Evolutionary conservation across 2,329 filamentous ascomycete genomes (phyloP).

Genomic region (Botrytis squamosa): DNA sequence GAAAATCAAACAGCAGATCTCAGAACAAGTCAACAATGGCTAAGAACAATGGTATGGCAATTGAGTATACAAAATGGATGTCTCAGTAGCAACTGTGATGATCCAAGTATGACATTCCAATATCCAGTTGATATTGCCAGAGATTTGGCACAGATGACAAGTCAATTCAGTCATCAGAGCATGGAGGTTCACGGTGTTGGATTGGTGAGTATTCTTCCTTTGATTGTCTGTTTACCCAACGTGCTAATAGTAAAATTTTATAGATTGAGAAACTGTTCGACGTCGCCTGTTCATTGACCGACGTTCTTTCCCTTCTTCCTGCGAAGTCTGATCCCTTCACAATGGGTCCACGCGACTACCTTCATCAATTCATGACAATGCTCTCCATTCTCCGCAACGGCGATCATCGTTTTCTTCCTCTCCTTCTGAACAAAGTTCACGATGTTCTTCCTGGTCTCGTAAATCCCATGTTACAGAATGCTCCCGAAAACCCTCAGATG

Average conservation of each 20-base stretch:
- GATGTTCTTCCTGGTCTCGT: conserved; percentile 65
- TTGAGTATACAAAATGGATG: conserved; percentile 56
- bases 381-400: conserved; percentile 71
- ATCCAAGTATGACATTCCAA: conserved; percentile 58
- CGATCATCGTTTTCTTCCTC: conserved; percentile 72
- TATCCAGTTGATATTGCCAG: conserved; percentile 62
- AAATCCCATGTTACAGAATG: conserved; percentile 59
- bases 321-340: conserved; percentile 61
- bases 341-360: conserved; percentile 68
- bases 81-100: conserved; percentile 47
- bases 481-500: conserved; percentile 51
- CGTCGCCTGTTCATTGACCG: conserved; percentile 69
- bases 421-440: conserved; percentile 73
- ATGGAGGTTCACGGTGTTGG: conserved; percentile 75
- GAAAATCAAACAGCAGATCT: conserved; percentile 57
- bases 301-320: conserved; percentile 67
- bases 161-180: conserved; percentile 67
- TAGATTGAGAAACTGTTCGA: conserved; percentile 78
- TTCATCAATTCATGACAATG: conserved; percentile 66
- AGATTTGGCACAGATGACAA: conserved; percentile 64
- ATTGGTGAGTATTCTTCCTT: conserved; percentile 53
- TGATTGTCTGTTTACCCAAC: conserved; percentile 20
- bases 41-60: conserved; percentile 64
- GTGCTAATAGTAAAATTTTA: neutral
- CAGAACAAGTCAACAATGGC: conserved; percentile 61